phyloP scores from a whole-genome alignment of 2,329 filamentous ascomycete genomes.

The Penicillium digitatum region DNA sequence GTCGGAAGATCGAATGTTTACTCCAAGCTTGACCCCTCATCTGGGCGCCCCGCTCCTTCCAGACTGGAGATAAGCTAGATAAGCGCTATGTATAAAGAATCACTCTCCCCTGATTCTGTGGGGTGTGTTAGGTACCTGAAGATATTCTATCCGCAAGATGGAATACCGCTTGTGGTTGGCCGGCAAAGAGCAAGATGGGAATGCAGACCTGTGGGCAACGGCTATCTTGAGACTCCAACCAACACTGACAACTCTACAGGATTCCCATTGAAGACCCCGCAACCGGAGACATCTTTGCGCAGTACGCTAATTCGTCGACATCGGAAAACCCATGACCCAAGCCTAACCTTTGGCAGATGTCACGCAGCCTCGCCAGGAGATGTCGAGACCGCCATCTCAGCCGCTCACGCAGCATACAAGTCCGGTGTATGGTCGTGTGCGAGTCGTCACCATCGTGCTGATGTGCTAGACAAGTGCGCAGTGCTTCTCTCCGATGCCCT shows the following conservation, averaged over 20 bases:
- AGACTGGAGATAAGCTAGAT: slow-evolving; percentile 1
- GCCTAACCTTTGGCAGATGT: slow-evolving; percentile 12
- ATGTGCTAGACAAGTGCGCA: slow-evolving; percentile 21
- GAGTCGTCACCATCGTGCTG: slow-evolving; percentile 20
- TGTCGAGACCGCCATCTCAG: slow-evolving; percentile 10
- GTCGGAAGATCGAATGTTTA: background rate
- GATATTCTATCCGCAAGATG: background rate
- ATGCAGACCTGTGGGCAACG: slow-evolving; percentile 9
- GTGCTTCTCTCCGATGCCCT: slow-evolving; percentile 31
- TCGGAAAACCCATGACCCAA: rapidly evolving
- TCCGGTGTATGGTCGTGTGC: slow-evolving; percentile 20
- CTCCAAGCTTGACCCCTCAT: background rate
- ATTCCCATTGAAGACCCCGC: slow-evolving; percentile 20
- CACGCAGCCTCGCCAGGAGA: slow-evolving; percentile 17
- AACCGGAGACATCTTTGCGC: slow-evolving; percentile 18
- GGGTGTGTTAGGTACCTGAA: background rate
- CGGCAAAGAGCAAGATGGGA: slow-evolving; percentile 13
- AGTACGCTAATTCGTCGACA: slow-evolving; percentile 3
- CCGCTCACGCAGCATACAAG: slow-evolving; percentile 13
- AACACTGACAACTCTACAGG: slow-evolving; percentile 1
- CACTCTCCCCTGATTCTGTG: background rate
- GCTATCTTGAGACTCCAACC: too few relatives aligned
- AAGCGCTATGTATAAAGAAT: background rate
- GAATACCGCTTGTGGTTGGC: slow-evolving; percentile 18
- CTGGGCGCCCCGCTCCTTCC: background rate